A percentile compares a stretch with the other conserved stretches of the same genome.
Evolutionary conservation across 202 grass and related monocot genomes (phyloP).

Genomic region (Digitaria exilis): DNA sequence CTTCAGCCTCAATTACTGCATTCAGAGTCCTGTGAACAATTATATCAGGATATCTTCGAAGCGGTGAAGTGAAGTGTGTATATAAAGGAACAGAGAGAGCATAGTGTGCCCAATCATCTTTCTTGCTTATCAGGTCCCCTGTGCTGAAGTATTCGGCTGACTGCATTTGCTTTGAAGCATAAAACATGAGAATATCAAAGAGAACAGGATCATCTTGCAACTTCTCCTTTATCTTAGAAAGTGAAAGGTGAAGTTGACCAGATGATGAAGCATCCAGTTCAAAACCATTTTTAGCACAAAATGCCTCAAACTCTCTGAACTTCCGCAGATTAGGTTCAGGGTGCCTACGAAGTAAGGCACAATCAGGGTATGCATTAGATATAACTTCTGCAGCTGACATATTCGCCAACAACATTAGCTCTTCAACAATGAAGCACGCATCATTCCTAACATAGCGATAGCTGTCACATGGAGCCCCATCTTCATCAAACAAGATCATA

Average conservation of each 20-base stretch:
- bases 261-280: constrained; percentile 88
- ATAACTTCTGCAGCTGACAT: constrained; percentile 93
- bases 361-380: constrained; percentile 84
- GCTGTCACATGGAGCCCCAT: constrained; percentile 75
- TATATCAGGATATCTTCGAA: constrained; percentile 96
- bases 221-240: constrained; percentile 78
- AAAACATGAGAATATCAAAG: constrained; percentile 92
- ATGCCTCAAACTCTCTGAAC: constrained; percentile 79
- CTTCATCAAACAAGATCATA: constrained; percentile 85
- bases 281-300: constrained; percentile 88
- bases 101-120: constrained; percentile 95
- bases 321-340: constrained; percentile 80
- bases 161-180: constrained; percentile 95
- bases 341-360: constrained; percentile 90
- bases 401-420: constrained; percentile 96
- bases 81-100: constrained; percentile 76
- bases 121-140: constrained; percentile 62
- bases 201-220: constrained; percentile 83
- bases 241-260: constrained; percentile 85
- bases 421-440: constrained; percentile 85
- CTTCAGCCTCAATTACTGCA: constrained; percentile 83
- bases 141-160: constrained; percentile 88
- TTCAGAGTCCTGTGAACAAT: constrained; percentile 89
- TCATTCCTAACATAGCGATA: constrained; percentile 61
- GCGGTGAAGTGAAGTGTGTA: constrained; percentile 95